Conservation (phyloP, 345 rosid species). For the Excoecaria agallocha region DNA sequence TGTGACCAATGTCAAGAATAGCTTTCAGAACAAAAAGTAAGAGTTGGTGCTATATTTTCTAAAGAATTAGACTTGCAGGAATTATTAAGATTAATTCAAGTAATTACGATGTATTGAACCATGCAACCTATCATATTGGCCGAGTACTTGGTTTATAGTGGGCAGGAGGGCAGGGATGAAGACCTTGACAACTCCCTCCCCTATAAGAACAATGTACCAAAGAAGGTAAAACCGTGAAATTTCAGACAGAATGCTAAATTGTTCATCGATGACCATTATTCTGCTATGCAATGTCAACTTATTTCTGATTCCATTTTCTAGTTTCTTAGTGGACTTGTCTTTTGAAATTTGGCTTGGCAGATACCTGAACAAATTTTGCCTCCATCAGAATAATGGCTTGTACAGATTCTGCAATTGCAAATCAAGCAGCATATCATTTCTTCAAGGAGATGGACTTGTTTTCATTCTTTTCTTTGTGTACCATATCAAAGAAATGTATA, state of each 20-base stretch:
- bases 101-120: background rate
- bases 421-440: background rate
- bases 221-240: background rate
- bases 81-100: background rate
- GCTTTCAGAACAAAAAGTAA: background rate
- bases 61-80: background rate
- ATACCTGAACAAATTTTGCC: background rate
- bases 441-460: background rate
- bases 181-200: background rate
- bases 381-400: background rate
- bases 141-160: background rate
- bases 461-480: background rate
- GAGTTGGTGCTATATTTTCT: background rate
- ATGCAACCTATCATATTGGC: background rate
- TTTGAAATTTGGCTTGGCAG: conserved; percentile 1
- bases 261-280: background rate
- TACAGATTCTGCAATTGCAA: background rate
- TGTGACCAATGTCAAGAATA: background rate
- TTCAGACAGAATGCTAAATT: background rate
- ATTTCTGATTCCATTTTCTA: too few relatives aligned
- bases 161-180: background rate
- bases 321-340: background rate
- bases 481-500: conserved; percentile 4
- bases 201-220: background rate
- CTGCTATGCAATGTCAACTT: background rate